Evolutionary conservation across 2,329 filamentous ascomycete species (phyloP), one percentile per base, ranked within the genome.

Genomic region (Hypoxylon sp.): DNA sequence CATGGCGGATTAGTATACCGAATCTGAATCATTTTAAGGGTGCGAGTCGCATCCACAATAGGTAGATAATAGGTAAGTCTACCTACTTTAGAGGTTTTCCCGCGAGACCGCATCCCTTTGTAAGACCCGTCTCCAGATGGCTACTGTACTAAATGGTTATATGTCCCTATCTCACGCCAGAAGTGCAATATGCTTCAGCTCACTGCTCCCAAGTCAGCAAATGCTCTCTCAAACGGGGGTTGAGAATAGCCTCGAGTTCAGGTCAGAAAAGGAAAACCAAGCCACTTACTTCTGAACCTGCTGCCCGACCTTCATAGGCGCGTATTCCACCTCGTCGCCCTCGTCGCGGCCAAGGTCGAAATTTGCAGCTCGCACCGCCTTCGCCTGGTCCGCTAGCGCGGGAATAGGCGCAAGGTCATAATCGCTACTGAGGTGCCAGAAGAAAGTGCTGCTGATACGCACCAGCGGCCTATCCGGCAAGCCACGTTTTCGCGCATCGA

Each of bases 361-460:
- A 78, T 87, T 83, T 73, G 83, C 80, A 2, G 79, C 80, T 38
- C 85, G 78, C 2, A 88, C 77, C 45, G 74, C 73, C 52, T 72
- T 77, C 4, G 86, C 86, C 68, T 78, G 78, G 46, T 82, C 81
- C 0, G 77, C 82, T 38, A 88, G 79, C 57, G 75, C 76, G 0
- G 84, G 83, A 45, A 89, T 80, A 1, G 87, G 87, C 2, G 73
- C 77, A 5, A 89, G 77, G 61, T 89, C 85, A 62, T 83, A 83
- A 72, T 89, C 87, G 17, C 85, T 87, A 45, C 81, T 82, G 25
- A 89, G 78, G 58, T 89, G 87, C 84, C 86, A 89, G 79, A 89
- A 89, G 62, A 89, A 81, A 2, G 87, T 89, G 52, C 85, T 87
- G 36, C 85, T 87, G 75, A 89, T 89, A 52, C 87, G 81, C 14